A percentile compares a stretch with the other conserved stretches of the same genome.
These are phyloP conservation scores for Magnolia officinalis DNA, from an alignment of 164 flowering plant species.

Conservation along the genomic window DNA sequence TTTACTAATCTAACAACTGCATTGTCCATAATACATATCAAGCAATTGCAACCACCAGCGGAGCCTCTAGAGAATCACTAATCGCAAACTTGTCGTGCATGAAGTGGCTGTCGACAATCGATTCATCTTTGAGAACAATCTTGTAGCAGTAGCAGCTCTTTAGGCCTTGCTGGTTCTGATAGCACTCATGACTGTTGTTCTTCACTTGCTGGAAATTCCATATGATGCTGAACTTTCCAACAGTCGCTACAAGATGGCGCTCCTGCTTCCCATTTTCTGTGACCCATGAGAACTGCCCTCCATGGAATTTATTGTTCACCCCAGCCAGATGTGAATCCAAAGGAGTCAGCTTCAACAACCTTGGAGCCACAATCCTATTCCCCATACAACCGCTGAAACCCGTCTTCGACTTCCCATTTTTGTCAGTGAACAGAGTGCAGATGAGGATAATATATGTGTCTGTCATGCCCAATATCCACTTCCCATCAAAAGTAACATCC, in stretches of 20 bases:
- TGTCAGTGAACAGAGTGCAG: too few species aligned
- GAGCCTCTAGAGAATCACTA: conserved; percentile 83
- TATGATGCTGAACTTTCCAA: conserved; percentile 81
- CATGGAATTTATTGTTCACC: too few species aligned
- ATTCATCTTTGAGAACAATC: conserved; percentile 46
- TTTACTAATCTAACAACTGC: neutral
- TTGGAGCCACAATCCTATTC: too few species aligned
- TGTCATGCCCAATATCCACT: too few species aligned
- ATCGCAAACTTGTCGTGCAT: conserved; percentile 90
- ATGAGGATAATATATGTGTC: too few species aligned
- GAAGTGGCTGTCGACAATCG: conserved; percentile 63
- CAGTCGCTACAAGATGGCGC: conserved; percentile 86
- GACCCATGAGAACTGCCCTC: conserved; percentile 25
- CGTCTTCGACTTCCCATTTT: too few species aligned
- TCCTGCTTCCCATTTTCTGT: conserved; percentile 87
- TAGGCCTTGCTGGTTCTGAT: conserved; percentile 72
- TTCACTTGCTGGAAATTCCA: conserved; percentile 90
- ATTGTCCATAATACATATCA: neutral
- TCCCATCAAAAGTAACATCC: too few species aligned
- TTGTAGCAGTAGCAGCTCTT: conserved; percentile 97
- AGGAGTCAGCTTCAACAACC: too few species aligned
- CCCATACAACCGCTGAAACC: too few species aligned
- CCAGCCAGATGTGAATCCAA: too few species aligned
- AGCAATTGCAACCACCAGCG: conserved; percentile 80
- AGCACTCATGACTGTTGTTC: conserved; percentile 85